Evolutionary conservation across 768 basidiomycete genomes (phyloP).

Genomic region (Xanthoconium stramineum): DNA sequence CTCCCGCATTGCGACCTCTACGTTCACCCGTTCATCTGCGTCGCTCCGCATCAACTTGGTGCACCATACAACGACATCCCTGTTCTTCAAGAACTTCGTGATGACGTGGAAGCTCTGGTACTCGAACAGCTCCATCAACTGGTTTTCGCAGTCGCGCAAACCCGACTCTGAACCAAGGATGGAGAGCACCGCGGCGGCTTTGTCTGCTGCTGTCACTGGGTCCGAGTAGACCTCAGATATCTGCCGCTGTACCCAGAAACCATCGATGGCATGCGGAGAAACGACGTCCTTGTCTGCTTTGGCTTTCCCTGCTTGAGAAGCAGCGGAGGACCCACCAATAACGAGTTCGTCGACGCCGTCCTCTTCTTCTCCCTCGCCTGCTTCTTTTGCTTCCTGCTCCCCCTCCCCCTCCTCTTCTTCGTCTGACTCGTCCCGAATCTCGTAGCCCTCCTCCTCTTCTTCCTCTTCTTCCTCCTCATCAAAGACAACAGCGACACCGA

Average conservation of each 20-base stretch:
- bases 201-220: slow-evolving; percentile 90
- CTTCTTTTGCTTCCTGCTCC: slow-evolving; percentile 40
- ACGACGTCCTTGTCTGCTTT: slow-evolving; percentile 76
- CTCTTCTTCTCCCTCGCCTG: slow-evolving; percentile 44
- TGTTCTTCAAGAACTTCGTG: slow-evolving; percentile 88
- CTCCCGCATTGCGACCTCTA: slow-evolving; percentile 98
- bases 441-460: slow-evolving; percentile 86
- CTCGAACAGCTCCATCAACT: slow-evolving; percentile 95
- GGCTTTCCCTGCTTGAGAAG: slow-evolving; percentile 40
- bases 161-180: slow-evolving; percentile 85
- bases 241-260: slow-evolving; percentile 97
- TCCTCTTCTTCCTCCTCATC: slow-evolving; percentile 97
- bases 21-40: slow-evolving; percentile 84
- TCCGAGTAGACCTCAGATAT: slow-evolving; percentile 90
- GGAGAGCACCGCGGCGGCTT: slow-evolving; percentile 78
- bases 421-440: slow-evolving; percentile 79
- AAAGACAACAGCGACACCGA: slow-evolving; percentile 97
- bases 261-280: slow-evolving; percentile 89
- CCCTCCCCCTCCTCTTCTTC: slow-evolving; percentile 63
- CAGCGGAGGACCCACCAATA: slow-evolving; percentile 66
- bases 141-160: slow-evolving; percentile 91
- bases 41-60: slow-evolving; percentile 91
- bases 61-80: slow-evolving; percentile 96
- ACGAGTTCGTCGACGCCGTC: slow-evolving; percentile 69
- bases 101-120: slow-evolving; percentile 89